Evolutionary conservation across 1,284 basidiomycete species (phyloP).

Genomic region (Kalmanozyma brasiliensis): DNA sequence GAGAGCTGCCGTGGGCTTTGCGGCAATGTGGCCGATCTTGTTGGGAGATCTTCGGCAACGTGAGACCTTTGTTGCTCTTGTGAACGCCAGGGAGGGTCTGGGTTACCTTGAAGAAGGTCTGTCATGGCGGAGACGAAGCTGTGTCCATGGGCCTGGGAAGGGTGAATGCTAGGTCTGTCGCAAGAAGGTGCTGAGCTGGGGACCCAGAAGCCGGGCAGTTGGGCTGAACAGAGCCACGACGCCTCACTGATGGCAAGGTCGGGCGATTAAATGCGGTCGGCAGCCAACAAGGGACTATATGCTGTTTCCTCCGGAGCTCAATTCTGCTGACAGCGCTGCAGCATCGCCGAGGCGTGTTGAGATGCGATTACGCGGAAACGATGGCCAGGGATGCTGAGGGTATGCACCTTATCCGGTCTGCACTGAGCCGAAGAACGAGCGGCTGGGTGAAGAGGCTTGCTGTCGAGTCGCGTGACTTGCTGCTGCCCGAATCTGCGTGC

Average conservation of each 20-base stretch:
- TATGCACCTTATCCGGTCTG: no score
- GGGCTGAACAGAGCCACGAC: no score
- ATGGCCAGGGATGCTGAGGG: neutral
- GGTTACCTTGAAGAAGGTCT: neutral
- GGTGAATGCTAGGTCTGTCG: no score
- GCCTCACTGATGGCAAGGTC: no score
- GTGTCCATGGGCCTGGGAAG: neutral
- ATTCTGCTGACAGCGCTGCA: neutral
- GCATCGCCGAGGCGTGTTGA: neutral
- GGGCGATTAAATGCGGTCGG: neutral
- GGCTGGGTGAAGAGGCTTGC: neutral
- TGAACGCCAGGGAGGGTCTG: neutral
- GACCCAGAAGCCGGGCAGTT: no score
- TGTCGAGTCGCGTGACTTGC: neutral
- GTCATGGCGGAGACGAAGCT: slow-evolving; percentile 11
- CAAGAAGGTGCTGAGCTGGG: no score
- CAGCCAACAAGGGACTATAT: neutral
- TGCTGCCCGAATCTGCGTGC: no score
- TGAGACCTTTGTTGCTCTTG: slow-evolving; percentile 1
- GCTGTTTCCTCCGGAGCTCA: neutral
- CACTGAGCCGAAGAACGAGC: no score
- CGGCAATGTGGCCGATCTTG: no score
- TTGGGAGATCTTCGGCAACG: no score
- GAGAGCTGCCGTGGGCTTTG: neutral
- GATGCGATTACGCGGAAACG: no score